Evolutionary conservation across 768 basidiomycete genomes (phyloP).

Genomic region (Auricularia heimuer): DNA sequence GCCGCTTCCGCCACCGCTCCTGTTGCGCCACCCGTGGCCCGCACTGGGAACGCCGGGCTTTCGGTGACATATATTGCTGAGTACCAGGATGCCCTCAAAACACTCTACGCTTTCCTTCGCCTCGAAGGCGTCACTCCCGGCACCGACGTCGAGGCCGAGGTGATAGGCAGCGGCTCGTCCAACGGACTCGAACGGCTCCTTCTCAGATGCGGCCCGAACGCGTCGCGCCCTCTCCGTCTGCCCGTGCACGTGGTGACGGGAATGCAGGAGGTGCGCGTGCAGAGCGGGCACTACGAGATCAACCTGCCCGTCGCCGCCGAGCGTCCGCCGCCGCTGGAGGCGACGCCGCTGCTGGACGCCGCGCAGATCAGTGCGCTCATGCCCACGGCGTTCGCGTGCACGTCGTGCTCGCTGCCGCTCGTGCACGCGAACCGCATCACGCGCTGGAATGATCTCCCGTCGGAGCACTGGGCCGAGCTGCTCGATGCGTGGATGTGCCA

Average conservation of each 20-base stretch:
- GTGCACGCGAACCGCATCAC: constrained; percentile 37
- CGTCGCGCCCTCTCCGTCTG: constrained; percentile 47
- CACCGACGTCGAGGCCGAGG: constrained; percentile 45
- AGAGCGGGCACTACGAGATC: constrained; percentile 58
- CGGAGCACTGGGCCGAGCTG: constrained; percentile 95
- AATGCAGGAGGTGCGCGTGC: constrained; percentile 45
- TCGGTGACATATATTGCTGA: constrained; percentile 54
- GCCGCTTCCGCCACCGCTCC: neutral
- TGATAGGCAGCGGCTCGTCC: constrained; percentile 50
- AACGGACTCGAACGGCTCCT: constrained; percentile 44
- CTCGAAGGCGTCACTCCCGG: constrained; percentile 33
- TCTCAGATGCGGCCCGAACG: constrained; percentile 47
- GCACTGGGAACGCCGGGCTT: constrained; percentile 16
- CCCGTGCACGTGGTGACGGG: constrained; percentile 52
- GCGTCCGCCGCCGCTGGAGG: constrained; percentile 15
- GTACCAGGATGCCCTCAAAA: constrained; percentile 77
- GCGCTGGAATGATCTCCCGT: constrained; percentile 78
- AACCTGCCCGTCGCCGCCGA: constrained; percentile 36
- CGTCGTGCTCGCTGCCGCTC: constrained; percentile 70
- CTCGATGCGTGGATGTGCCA: constrained; percentile 99
- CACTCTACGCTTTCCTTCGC: constrained; percentile 66
- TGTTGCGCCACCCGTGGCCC: neutral
- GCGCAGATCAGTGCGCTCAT: constrained; percentile 43
- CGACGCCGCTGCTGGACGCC: constrained; percentile 56
- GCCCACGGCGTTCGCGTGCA: constrained; percentile 64